Evolutionary conservation across 192 early-diverging fungal genomes (phyloP).

Genomic region (Diversispora epigaea): DNA sequence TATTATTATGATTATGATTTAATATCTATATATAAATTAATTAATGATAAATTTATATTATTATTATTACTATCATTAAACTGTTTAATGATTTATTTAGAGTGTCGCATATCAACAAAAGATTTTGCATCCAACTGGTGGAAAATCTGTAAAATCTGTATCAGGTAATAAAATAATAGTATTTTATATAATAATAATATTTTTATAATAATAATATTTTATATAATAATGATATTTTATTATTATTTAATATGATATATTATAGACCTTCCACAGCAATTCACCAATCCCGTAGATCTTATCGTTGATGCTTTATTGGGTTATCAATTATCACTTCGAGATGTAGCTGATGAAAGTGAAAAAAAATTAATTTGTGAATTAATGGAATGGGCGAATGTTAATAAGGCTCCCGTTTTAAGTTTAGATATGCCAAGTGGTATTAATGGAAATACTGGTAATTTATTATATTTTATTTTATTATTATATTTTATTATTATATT

Average conservation of each 20-base stretch:
- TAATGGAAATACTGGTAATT: conserved; percentile 50
- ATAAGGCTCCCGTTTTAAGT: conserved; percentile 60
- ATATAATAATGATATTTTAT: not conserved
- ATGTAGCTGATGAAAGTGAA: conserved; percentile 48
- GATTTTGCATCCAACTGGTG: conserved; percentile 25
- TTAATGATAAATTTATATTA: not conserved
- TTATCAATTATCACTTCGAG: conserved; percentile 53
- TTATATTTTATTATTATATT: too few species aligned
- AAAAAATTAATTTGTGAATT: conserved; percentile 52
- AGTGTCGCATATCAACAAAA: conserved; percentile 30
- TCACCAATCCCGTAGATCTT: conserved; percentile 59
- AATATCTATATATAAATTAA: not conserved
- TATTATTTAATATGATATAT: not conserved
- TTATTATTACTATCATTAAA: not conserved
- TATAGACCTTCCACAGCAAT: conserved; percentile 57
- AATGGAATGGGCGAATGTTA: conserved; percentile 72
- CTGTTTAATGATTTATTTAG: not conserved
- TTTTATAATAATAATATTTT: not conserved
- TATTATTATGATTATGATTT: conserved; percentile 34
- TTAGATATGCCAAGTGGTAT: conserved; percentile 74
- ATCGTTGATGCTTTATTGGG: conserved; percentile 76
- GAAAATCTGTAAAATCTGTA: conserved; percentile 27
- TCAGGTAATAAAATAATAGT: too few species aligned
- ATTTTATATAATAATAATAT: too few species aligned
- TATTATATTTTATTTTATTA: not conserved